Evolutionary conservation across 2,329 filamentous ascomycete species (phyloP).

Genomic region (Emergomyces pasteurianus): DNA sequence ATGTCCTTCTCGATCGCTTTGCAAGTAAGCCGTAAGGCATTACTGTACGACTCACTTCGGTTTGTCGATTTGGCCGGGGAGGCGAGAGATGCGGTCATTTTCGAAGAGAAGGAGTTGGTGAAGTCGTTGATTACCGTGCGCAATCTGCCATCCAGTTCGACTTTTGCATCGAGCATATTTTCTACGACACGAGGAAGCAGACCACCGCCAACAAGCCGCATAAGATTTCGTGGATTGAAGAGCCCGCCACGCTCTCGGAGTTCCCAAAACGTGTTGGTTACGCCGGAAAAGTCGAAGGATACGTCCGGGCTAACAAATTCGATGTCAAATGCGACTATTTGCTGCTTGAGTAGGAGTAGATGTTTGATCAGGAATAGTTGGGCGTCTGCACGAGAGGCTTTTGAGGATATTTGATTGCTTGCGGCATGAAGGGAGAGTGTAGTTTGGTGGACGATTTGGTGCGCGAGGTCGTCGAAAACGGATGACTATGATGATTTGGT

Average conservation of each 20-base stretch:
- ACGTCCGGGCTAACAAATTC: slow-evolving; percentile 57
- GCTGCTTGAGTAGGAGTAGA: slow-evolving; percentile 86
- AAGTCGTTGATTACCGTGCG: slow-evolving; percentile 55
- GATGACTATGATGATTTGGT: slow-evolving; percentile 37
- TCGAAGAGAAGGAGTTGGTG: slow-evolving; percentile 44
- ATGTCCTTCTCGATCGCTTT: slow-evolving; percentile 47
- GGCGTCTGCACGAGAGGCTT: slow-evolving; percentile 53
- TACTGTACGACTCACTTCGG: slow-evolving; percentile 3
- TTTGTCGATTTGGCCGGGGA: slow-evolving; percentile 4
- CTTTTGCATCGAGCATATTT: slow-evolving; percentile 61
- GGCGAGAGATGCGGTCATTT: slow-evolving; percentile 40
- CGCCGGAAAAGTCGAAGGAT: slow-evolving; percentile 53
- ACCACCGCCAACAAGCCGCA: slow-evolving; percentile 45
- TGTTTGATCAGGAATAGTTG: slow-evolving; percentile 94
- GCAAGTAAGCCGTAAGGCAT: slow-evolving; percentile 1
- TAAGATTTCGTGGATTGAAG: slow-evolving; percentile 52
- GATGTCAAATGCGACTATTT: slow-evolving; percentile 92
- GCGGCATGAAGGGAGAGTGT: slow-evolving; percentile 72
- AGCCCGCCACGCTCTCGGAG: slow-evolving; percentile 52
- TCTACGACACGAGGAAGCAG: slow-evolving; percentile 55
- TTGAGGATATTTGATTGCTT: slow-evolving; percentile 56
- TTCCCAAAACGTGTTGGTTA: slow-evolving; percentile 56
- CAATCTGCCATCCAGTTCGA: slow-evolving; percentile 52
- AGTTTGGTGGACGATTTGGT: slow-evolving; percentile 80
- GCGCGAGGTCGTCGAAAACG: slow-evolving; percentile 60